Evolutionary conservation across 306 rosid genomes (phyloP).

Genomic region (Adenanthera pavonina): DNA sequence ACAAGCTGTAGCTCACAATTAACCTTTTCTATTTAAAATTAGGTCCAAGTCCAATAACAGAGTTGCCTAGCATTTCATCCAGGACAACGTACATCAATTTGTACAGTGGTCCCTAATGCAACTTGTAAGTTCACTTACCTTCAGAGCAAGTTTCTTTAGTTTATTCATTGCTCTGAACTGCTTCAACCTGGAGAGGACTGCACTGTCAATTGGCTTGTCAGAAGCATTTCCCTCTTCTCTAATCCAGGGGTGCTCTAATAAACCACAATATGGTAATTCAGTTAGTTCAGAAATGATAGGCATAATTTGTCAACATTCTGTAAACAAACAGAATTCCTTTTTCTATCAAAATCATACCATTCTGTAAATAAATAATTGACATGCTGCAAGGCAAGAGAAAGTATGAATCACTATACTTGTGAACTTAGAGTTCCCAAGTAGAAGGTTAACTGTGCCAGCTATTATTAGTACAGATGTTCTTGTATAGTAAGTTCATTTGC

Average conservation of each 20-base stretch:
- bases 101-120: slow-evolving; percentile 29
- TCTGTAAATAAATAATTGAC: slow-evolving; percentile 20
- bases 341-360: slow-evolving; percentile 3
- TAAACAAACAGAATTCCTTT: neutral
- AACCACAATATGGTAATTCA: slow-evolving; percentile 38
- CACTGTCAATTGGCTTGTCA: slow-evolving; percentile 91
- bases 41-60: slow-evolving; percentile 11
- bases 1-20: neutral
- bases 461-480: neutral
- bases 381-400: slow-evolving; percentile 10
- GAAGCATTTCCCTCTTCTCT: slow-evolving; percentile 91
- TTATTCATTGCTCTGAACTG: slow-evolving; percentile 96
- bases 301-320: neutral
- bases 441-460: neutral
- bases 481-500: no score
- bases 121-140: slow-evolving; percentile 49
- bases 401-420: slow-evolving; percentile 15
- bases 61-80: slow-evolving; percentile 3
- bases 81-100: slow-evolving; percentile 15
- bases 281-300: slow-evolving; percentile 34
- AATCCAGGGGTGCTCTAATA: slow-evolving; percentile 89
- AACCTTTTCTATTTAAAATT: neutral
- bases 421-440: neutral
- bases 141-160: slow-evolving; percentile 87
- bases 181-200: slow-evolving; percentile 93